Evolutionary conservation across 768 basidiomycete species (phyloP).

Genomic region (Trametes punicea): DNA sequence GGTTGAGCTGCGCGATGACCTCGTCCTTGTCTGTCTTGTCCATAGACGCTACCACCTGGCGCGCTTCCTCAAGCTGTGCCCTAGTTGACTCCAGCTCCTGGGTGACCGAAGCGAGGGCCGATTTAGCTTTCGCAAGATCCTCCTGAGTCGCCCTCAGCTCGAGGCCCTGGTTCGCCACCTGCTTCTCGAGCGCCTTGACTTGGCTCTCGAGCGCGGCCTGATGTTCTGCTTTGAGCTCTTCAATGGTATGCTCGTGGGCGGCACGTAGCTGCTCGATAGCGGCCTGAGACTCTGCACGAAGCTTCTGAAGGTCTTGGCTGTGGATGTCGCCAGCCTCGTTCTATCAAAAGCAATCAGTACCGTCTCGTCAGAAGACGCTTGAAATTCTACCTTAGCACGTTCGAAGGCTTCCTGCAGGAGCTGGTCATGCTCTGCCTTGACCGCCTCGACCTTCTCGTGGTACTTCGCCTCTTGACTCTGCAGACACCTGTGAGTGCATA

Average conservation of each 20-base stretch:
- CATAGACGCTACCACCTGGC: slow-evolving; percentile 40
- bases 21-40: slow-evolving; percentile 45
- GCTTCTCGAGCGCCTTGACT: slow-evolving; percentile 56
- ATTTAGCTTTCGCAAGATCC: slow-evolving; percentile 75
- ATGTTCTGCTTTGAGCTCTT: slow-evolving; percentile 64
- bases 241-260: slow-evolving; percentile 57
- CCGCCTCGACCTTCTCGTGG: slow-evolving; percentile 57
- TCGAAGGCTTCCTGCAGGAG: slow-evolving; percentile 70
- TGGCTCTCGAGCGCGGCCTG: slow-evolving; percentile 55
- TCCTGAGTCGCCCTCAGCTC: slow-evolving; percentile 85
- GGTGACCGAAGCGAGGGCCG: slow-evolving; percentile 47
- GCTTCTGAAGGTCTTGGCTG: slow-evolving; percentile 61
- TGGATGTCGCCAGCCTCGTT: slow-evolving; percentile 70
- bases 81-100: slow-evolving; percentile 55
- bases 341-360: slow-evolving; percentile 34
- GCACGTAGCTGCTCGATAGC: slow-evolving; percentile 67
- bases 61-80: slow-evolving; percentile 63
- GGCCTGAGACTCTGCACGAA: slow-evolving; percentile 62
- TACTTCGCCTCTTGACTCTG: slow-evolving; percentile 73
- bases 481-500: not conserved
- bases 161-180: slow-evolving; percentile 54
- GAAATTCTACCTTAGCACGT: slow-evolving; percentile 62
- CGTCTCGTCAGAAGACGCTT: not conserved
- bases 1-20: slow-evolving; percentile 52
- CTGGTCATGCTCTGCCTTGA: slow-evolving; percentile 61